Percentiles rank a stretch among this genome's conserved stretches.
Conservation (phyloP, 768 basidiomycete species). For the Lactarius vividus region DNA sequence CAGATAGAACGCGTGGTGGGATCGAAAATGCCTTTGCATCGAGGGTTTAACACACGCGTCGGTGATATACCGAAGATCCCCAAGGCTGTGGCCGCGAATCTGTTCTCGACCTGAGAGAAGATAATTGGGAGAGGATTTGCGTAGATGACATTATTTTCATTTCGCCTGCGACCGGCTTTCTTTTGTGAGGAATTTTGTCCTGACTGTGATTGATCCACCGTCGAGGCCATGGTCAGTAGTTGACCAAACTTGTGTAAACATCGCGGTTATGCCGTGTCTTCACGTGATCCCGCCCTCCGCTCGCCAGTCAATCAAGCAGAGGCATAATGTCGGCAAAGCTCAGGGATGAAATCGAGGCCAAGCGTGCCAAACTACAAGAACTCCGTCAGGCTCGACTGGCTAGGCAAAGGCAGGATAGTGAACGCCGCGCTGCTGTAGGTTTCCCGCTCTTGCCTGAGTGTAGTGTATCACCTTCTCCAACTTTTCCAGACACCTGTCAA, state of each 20-base stretch:
- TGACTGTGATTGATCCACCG: slow-evolving; percentile 19
- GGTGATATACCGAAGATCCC: slow-evolving; percentile 49
- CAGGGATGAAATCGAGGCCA: slow-evolving; percentile 87
- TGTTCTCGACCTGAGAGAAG: slow-evolving; percentile 44
- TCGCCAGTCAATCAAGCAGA: background rate
- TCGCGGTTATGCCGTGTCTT: slow-evolving; percentile 15
- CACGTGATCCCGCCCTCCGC: background rate
- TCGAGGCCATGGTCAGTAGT: slow-evolving; percentile 39
- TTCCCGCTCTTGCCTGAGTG: slow-evolving; percentile 33
- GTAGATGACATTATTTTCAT: slow-evolving; percentile 68
- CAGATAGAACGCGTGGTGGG: slow-evolving; percentile 81
- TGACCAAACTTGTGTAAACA: slow-evolving; percentile 29
- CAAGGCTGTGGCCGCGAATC: slow-evolving; percentile 40
- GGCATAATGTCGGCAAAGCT: slow-evolving; percentile 60
- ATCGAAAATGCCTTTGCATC: slow-evolving; percentile 77
- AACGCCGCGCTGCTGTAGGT: slow-evolving; percentile 42
- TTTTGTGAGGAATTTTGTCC: slow-evolving; percentile 17
- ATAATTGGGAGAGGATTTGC: slow-evolving; percentile 67
- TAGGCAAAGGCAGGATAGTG: slow-evolving; percentile 56
- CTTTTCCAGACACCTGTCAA: slow-evolving; percentile 20
- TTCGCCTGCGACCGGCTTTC: slow-evolving; percentile 54
- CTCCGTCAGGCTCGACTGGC: slow-evolving; percentile 75
- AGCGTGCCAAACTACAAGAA: slow-evolving; percentile 83
- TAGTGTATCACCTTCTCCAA: slow-evolving; percentile 15
- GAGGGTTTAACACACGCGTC: slow-evolving; percentile 64